Conservation (phyloP, 306 rosid species). For the Hippophae tibetana region DNA sequence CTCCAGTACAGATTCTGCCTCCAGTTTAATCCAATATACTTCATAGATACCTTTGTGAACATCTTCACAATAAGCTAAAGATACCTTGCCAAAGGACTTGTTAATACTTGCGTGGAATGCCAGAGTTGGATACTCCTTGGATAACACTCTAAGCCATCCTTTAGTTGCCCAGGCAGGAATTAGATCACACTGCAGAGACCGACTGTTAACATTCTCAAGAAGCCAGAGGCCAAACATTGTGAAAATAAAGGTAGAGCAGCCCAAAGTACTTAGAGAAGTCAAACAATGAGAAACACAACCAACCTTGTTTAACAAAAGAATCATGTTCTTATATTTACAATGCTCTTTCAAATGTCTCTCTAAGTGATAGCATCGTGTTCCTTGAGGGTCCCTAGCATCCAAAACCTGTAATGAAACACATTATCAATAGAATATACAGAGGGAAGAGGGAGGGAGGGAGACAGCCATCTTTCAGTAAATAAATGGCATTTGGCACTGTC, state of each 20-base stretch:
- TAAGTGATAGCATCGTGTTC: conserved; percentile 87
- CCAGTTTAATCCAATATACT: no score
- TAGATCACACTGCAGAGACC: conserved; percentile 57
- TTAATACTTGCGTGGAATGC: conserved; percentile 95
- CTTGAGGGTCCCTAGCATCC: conserved; percentile 93
- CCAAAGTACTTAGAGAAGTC: conserved; percentile 1
- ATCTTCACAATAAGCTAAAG: neutral
- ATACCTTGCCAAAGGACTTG: conserved; percentile 94
- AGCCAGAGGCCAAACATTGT: neutral
- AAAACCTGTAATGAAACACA: conserved; percentile 50
- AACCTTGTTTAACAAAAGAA: conserved; percentile 86
- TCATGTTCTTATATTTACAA: conserved; percentile 79
- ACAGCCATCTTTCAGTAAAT: conserved; percentile 1
- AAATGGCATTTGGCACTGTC: neutral
- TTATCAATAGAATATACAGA: neutral
- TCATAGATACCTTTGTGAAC: neutral
- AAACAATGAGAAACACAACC: neutral
- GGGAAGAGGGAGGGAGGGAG: neutral
- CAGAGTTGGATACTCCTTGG: conserved; percentile 76
- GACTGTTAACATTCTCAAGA: neutral
- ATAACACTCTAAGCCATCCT: conserved; percentile 85
- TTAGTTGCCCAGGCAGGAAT: conserved; percentile 94
- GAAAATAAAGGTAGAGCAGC: neutral
- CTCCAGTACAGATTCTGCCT: no score
- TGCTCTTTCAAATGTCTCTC: conserved; percentile 93